Percentiles rank a stretch among this genome's conserved stretches.
phyloP scores from a whole-genome alignment of 345 rosid genomes.

The Litchi chinensis region DNA sequence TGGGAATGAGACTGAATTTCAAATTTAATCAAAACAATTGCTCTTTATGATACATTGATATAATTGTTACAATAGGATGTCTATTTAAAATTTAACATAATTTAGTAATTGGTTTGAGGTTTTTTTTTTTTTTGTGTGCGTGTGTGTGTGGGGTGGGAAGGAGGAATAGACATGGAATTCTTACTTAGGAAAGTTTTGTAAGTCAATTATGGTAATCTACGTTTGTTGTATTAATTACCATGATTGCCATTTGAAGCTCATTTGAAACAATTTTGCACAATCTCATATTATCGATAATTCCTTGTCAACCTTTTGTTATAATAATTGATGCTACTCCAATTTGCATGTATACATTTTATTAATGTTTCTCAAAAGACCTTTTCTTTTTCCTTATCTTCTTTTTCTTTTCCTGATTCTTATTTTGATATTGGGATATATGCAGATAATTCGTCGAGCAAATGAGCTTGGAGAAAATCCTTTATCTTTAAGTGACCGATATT shows the following conservation, averaged over 20 bases:
- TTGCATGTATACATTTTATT: background rate
- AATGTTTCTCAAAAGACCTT: too few relatives aligned
- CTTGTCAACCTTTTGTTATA: background rate
- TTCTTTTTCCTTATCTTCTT: too few relatives aligned
- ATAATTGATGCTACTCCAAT: background rate
- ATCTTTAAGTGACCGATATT: conserved; percentile 60
- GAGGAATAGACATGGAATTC: background rate
- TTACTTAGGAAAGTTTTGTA: background rate
- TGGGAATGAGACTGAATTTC: background rate
- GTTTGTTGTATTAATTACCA: background rate
- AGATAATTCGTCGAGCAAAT: conserved; percentile 81
- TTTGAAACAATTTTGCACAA: background rate
- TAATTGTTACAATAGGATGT: background rate
- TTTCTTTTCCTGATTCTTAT: background rate
- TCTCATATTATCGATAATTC: background rate
- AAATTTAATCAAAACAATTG: background rate
- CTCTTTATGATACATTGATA: background rate
- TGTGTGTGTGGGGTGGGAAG: background rate
- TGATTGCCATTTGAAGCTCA: background rate
- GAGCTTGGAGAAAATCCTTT: conserved; percentile 59
- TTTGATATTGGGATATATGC: conserved; percentile 18
- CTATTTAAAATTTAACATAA: background rate
- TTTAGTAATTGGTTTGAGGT: background rate
- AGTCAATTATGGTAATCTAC: background rate
- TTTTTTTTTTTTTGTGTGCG: background rate